Evolutionary conservation across 768 basidiomycete species (phyloP), one percentile per base, ranked within the genome.

Genomic region (Leccinum longicurvipes): DNA sequence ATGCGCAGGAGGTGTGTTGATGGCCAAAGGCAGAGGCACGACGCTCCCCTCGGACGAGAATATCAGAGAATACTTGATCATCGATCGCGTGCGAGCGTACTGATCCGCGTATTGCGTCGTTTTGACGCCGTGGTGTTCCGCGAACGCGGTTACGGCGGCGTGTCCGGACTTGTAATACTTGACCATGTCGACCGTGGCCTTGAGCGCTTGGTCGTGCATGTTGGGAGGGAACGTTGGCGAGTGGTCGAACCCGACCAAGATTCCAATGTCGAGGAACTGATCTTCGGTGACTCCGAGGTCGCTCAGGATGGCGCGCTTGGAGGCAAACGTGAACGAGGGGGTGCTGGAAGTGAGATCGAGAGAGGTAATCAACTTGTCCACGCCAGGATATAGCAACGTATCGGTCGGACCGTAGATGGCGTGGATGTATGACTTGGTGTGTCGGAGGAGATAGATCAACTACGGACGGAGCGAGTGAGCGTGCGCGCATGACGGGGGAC

Each of bases 371-470:
- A 98, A 79, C 67, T 89, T 91, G 76, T 95, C 92, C 36, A 93
- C 82, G 32, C 81, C 79, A 19, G 93, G 91, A 70, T 93, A 98
- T 39, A 98, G 79, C 11, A 99, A 79, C 24, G 89, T 82, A 70
- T 99, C 97, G 3, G 87, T 89, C 17, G 96, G 85, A 6, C 91
- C 94, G 71, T 85, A 97, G 63, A 98, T 86, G 21, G 96, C 87
- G 67, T 98, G 95, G 60, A 96, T 90, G 73, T 98, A 99, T 5
- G 87, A 82, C 71, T 97, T 96, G 28, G 84, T 79, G 74, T 98
- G 96, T 51, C 91, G 86, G 72, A 93, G 88, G 34, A 99, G 85
- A 77, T 98, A 98, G 61, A 95, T 89, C 69, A 99, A 79, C 94
- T 98, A 66, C 32, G 59, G 6, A 14, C n/a, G 10, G n/a, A 15